Conservation (phyloP, 2,329 filamentous ascomycete species). For the Ophiostoma novo-ulmi region DNA sequence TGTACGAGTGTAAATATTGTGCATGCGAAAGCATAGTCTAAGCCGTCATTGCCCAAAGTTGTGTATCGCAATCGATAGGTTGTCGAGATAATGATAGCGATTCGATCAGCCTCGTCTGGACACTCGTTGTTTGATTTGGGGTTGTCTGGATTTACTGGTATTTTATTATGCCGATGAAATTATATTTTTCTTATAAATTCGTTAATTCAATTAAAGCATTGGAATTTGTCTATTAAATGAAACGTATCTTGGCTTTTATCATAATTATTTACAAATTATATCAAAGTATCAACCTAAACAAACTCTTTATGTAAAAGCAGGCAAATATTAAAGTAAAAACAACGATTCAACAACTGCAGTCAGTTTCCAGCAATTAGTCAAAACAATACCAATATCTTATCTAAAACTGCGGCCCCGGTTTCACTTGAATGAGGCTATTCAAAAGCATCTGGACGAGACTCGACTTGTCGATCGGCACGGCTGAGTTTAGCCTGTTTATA, state of each 20-base stretch:
- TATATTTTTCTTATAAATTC: no score
- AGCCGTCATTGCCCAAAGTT: background rate
- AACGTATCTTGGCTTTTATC: no score
- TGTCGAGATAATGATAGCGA: background rate
- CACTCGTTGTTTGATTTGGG: background rate
- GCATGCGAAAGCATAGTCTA: background rate
- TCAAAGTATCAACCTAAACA: no score
- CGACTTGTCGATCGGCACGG: background rate
- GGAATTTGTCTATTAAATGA: no score
- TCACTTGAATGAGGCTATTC: slow-evolving; percentile 4
- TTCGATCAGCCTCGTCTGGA: background rate
- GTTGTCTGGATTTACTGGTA: background rate
- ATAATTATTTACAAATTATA: no score
- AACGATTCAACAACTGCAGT: no score
- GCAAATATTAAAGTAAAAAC: no score
- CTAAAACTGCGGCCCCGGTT: background rate
- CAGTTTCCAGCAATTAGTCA: no score
- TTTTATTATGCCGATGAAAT: no score
- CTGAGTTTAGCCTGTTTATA: slow-evolving; percentile 8
- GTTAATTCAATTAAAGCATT: no score
- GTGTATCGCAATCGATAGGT: slow-evolving; percentile 9
- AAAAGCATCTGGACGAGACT: background rate
- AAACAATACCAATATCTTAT: background rate
- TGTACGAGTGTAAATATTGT: no score
- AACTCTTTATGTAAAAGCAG: no score